Conservation (phyloP, 768 basidiomycete species). For the Tylopilus balloui region DNA sequence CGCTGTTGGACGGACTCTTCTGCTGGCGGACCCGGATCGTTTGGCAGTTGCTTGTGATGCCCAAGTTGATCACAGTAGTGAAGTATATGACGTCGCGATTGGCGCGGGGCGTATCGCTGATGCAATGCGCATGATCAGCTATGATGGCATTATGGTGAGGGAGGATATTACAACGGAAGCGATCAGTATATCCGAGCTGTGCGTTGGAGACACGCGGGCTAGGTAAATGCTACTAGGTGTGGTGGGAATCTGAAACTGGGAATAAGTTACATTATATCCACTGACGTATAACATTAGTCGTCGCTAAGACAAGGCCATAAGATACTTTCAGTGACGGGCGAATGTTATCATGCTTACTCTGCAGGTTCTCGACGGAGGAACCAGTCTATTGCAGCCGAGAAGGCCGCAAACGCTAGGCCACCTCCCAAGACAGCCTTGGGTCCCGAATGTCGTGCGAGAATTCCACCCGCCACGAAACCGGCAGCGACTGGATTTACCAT, state of each 20-base stretch:
- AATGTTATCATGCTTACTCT: conserved; percentile 48
- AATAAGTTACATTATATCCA: conserved; percentile 17
- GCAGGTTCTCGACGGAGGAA: conserved; percentile 77
- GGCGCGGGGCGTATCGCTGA: neutral
- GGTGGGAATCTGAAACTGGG: conserved; percentile 5
- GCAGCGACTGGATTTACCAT: conserved; percentile 86
- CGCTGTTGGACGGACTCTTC: neutral
- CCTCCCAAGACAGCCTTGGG: conserved; percentile 85
- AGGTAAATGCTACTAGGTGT: conserved; percentile 15
- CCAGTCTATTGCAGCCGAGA: conserved; percentile 84
- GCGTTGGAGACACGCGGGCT: conserved; percentile 6
- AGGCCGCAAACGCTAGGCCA: conserved; percentile 87
- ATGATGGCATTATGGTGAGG: neutral
- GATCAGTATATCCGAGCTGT: neutral
- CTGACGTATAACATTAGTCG: conserved; percentile 28
- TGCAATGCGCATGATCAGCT: neutral
- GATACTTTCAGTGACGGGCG: conserved; percentile 4
- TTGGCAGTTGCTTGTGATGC: neutral
- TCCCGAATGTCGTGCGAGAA: conserved; percentile 84
- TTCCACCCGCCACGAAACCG: conserved; percentile 84
- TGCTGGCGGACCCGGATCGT: neutral
- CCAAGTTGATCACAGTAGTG: neutral
- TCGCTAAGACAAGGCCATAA: conserved; percentile 30
- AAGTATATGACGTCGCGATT: neutral
- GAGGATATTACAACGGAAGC: too few species aligned